Conservation (phyloP, 345 rosid species). For the Rhodomyrtus tomentosa region DNA sequence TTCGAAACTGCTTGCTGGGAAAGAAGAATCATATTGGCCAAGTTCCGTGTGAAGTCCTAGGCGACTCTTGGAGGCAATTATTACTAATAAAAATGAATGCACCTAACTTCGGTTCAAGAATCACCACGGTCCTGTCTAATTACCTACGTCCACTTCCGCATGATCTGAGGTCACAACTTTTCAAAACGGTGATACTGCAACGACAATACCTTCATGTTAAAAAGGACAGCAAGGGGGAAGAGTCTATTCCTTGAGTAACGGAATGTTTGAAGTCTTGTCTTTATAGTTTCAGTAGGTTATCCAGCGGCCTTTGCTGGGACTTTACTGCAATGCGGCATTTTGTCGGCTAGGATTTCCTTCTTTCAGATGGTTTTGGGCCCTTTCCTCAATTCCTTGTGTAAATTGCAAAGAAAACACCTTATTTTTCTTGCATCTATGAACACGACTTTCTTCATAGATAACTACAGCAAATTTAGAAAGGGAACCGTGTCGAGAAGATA, state of each 20-base stretch:
- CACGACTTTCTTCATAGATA: background rate
- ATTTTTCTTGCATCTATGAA: too few species aligned
- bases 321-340: background rate
- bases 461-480: background rate
- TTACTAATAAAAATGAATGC: background rate
- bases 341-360: background rate
- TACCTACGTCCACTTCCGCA: background rate
- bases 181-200: background rate
- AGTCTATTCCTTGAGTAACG: background rate
- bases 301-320: background rate
- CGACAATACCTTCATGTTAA: background rate
- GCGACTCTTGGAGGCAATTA: background rate
- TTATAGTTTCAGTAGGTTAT: background rate
- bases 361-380: background rate
- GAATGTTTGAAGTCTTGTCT: background rate
- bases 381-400: background rate
- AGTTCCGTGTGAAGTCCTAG: background rate
- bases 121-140: background rate
- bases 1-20: background rate
- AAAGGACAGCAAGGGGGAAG: background rate
- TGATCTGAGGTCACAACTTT: background rate
- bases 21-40: background rate
- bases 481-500: background rate
- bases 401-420: background rate
- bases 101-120: background rate